Base-by-base conservation (phyloP, 805 yeast species). In the Nakazawaea wickerhamii region DNA sequence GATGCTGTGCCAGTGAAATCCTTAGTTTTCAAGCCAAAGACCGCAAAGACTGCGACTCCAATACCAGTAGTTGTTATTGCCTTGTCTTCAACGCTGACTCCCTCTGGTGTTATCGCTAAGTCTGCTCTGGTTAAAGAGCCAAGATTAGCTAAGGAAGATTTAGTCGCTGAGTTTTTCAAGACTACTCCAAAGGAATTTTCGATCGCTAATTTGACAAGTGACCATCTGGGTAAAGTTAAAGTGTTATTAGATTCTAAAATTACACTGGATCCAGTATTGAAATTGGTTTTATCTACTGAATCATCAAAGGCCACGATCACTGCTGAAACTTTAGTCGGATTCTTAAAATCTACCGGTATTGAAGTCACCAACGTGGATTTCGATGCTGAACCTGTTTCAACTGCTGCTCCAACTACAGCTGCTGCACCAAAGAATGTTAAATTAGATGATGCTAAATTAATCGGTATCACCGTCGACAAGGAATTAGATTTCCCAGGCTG, bases 401-500 rank as follows among this genome's bases (percentile, higher is more conserved):
- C 70, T 28, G 55, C 70, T n/a, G 58, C 70, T 19, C 51, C 65
- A 25, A 57, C 65, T 17, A 49, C 57, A 22, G 48, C 57, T 14
- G 45, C 55, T 25, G 56, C 61, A 45, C 22, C 51, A 13, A 48
- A 57, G 38, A 48, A 57, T 10, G 84, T 85, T 40, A 76, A 77
- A 50, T 63, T 83, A 53, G 89, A 80, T 46, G 95, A 86, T 58
- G 93, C 95, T 38, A 89, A 91, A 57, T 69, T 90, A 57, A 86
- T 93, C 53, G 99, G 99, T 65, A 91, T 93, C 62, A 93, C 98
- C 36, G 95, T 85, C 40, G 95, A 88, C 65, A 93, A 93, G 68
- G 77, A 80, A 49, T 72, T 79, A 56, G 99, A 93, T 62, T 93
- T 93, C 73, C 81, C 99, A 48, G 80, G 89, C 41, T 93, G 99